Evolutionary conservation across 192 early-diverging fungal species (phyloP), one percentile per base, ranked within the genome.

Genomic region (Obelidium mucronatum): DNA sequence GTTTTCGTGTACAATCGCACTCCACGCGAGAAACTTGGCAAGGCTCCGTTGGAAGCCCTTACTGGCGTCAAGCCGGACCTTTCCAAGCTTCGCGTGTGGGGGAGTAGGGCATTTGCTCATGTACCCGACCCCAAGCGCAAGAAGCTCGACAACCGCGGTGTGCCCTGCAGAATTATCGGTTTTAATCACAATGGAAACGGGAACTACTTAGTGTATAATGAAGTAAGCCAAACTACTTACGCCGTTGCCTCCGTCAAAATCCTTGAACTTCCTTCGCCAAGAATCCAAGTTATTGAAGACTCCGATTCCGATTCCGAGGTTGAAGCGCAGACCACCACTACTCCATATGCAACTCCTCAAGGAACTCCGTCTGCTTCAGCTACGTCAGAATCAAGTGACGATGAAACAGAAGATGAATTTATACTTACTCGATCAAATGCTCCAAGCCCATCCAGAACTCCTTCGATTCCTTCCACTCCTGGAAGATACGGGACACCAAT

Each of bases 91-190:
- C 2, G 58, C 33, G 2, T 1, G 33, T 59, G 24, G 2, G 3
- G 58, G 31, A 33, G 33, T 15, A 15, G 2, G 13, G 24, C 26
- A 1, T 24, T 59, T 2, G 58, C 58, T 15, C 28, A 24, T 28
- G 28, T 59, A 1, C 26, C 24, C 58, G 33, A 33, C 3, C 15
- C 11, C 33, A 65, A 65, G 4, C 63, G 36, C 1, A 2, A 15
- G 34, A 65, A 65, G 17, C 63, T 65, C 34, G 63, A 65, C 63
- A 65, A 65, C 63, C 13, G 37, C 1, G 63, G 63, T 2, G 2
- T 40, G n/a, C 63, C n/a, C 30, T 65, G 63, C 4, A 13, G 40
- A 40, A 35, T 65, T 22, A 5, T 65, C 1, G 63, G 63, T 31
- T 37, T 40, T 39, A 11, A 65, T 2, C 19, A 65, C n/a, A 35